Conservation (phyloP, 139 green algal genomes). For the Volvox reticuliferus region DNA sequence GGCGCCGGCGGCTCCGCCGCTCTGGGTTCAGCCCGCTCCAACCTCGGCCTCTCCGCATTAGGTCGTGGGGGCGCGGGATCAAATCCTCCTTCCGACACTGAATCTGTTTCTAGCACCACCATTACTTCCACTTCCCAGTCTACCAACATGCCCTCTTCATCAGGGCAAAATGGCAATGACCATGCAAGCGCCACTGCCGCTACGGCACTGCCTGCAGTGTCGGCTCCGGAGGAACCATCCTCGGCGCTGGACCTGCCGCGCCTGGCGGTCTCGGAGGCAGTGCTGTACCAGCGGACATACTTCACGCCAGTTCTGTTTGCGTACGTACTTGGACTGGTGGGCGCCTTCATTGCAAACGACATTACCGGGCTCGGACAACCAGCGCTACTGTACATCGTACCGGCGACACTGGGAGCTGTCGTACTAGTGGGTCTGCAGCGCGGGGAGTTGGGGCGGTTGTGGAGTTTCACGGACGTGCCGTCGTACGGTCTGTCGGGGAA, state of each 20-base stretch:
- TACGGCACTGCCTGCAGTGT: not conserved
- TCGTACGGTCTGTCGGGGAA: slow-evolving; percentile 42
- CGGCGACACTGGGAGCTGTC: slow-evolving; percentile 54
- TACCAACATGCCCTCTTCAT: no score
- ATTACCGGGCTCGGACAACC: slow-evolving; percentile 88
- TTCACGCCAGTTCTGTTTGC: slow-evolving; percentile 77
- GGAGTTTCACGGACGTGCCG: slow-evolving; percentile 74
- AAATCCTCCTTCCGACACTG: not conserved
- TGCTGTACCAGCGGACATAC: slow-evolving; percentile 83
- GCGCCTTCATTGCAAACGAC: slow-evolving; percentile 88
- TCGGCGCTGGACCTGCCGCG: not conserved
- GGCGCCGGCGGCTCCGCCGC: slow-evolving; percentile 10
- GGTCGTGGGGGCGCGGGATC: no score
- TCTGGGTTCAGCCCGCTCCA: slow-evolving; percentile 16
- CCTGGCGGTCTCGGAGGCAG: slow-evolving; percentile 62
- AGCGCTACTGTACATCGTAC: slow-evolving; percentile 83
- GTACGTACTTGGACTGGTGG: slow-evolving; percentile 81
- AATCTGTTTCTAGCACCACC: no score
- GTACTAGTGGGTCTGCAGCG: slow-evolving; percentile 55
- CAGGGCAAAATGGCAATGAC: not conserved
- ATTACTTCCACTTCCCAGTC: no score
- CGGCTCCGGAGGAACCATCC: no score
- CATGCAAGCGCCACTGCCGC: no score
- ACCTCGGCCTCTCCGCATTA: slow-evolving; percentile 40
- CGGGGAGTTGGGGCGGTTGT: slow-evolving; percentile 70